Evolutionary conservation across 2,329 filamentous ascomycete species (phyloP), one percentile per base, ranked within the genome.

Genomic region (Colletotrichum tropicicola): DNA sequence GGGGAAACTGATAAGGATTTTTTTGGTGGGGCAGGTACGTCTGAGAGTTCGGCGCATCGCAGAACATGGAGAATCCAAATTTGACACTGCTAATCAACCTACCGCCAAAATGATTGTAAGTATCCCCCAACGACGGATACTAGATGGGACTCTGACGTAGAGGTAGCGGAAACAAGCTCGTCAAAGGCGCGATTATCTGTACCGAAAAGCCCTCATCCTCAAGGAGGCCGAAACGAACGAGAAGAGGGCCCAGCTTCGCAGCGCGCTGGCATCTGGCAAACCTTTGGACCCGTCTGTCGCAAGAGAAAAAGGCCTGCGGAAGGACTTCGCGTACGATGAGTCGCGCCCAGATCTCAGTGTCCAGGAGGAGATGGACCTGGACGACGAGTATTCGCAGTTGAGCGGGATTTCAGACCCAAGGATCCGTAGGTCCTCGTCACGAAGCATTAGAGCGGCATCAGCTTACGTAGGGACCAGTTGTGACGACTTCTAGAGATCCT

Each of bases 261-360:
- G 91, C 32, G 94, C 94, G 9, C 85, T 98, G 53, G 95, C 96
- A 21, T 93, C 92, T 9, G 96, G 96, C 69, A 97, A 96, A 75
- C 92, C 93, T 8, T 81, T 97, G 49, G 92, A 95, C 70, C 88
- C 92, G 23, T 84, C 87, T 35, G 92, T 98, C 69, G 93, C 94
- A 59, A 92, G 97, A 73, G 95, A 99, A 80, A 93, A 93, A 78
- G 76, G 86, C 28, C 81, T 99, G 59, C 88, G 94, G 44, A 90
- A 92, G 74, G 93, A 98, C 76, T 98, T 92, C 80, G 94, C 94
- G 74, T 99, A 95, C 76, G 96, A 99, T 75, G 95, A 98, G 78
- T 92, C 93, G 4, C 82, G 88, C 23, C 85, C 86, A 21, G 91
- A 94, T 71, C 80, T 89, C 58, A 89, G 84, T 3, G 82, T 83